These are phyloP conservation scores for Leishmania guyanensis DNA, from an alignment of 208 protist genomes.

Conservation along the genomic window DNA sequence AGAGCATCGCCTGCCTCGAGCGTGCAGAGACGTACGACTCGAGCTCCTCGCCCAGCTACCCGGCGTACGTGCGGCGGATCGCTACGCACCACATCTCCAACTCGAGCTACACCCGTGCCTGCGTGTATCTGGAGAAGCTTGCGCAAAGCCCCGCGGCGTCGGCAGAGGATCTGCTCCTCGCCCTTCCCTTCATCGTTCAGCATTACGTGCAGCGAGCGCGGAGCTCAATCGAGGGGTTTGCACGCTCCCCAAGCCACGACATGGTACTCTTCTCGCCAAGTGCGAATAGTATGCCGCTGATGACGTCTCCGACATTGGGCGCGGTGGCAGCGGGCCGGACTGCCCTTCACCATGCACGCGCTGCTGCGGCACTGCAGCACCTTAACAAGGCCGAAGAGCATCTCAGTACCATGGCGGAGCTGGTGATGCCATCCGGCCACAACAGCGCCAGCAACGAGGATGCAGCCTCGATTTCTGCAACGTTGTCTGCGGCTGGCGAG, in stretches of 20 bases:
- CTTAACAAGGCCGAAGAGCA: slow-evolving; percentile 28
- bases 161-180: slow-evolving; percentile 59
- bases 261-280: slow-evolving; percentile 25
- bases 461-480: neutral
- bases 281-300: neutral
- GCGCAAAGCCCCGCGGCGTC: slow-evolving; percentile 37
- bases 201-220: slow-evolving; percentile 61
- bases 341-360: slow-evolving; percentile 16
- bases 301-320: slow-evolving; percentile 4
- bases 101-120: slow-evolving; percentile 49
- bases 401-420: slow-evolving; percentile 20
- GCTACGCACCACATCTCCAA: slow-evolving; percentile 68
- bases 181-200: slow-evolving; percentile 66
- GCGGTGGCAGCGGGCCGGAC: slow-evolving; percentile 5
- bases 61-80: slow-evolving; percentile 66
- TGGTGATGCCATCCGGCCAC: slow-evolving; percentile 21
- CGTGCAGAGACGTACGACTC: slow-evolving; percentile 71
- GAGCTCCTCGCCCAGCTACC: slow-evolving; percentile 46
- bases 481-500: neutral
- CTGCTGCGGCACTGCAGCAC: slow-evolving; percentile 29
- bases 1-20: slow-evolving; percentile 79
- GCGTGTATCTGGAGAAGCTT: slow-evolving; percentile 76
- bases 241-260: slow-evolving; percentile 57
- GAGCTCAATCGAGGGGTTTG: slow-evolving; percentile 47
- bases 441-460: neutral